These are phyloP conservation scores for Posidonia oceanica DNA, from an alignment of 116 monocot species.

Conservation along the genomic window DNA sequence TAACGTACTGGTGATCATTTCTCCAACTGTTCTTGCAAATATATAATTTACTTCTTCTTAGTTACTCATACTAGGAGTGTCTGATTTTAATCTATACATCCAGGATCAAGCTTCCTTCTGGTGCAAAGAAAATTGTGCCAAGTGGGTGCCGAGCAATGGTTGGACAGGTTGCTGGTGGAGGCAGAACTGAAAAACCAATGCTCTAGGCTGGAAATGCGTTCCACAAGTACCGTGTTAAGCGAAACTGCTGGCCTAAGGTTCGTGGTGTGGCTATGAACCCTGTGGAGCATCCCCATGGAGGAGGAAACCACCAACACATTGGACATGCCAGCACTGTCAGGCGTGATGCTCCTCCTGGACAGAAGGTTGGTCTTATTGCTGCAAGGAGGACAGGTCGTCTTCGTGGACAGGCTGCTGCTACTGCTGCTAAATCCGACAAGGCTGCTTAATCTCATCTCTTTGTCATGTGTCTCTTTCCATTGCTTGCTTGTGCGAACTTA, in stretches of 20 bases:
- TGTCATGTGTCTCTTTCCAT: too few species aligned
- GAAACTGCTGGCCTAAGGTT: constrained; percentile 70
- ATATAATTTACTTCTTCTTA: too few species aligned
- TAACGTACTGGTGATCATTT: too few species aligned
- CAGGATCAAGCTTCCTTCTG: constrained; percentile 72
- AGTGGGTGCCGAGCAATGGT: constrained; percentile 58
- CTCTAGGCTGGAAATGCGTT: constrained; percentile 56
- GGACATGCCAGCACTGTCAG: constrained; percentile 57
- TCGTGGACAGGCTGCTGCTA: constrained; percentile 59
- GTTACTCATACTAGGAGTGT: too few species aligned
- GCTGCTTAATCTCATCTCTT: neutral
- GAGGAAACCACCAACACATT: constrained; percentile 71
- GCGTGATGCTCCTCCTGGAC: constrained; percentile 60
- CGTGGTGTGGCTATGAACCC: constrained; percentile 77
- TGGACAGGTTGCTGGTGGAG: constrained; percentile 60
- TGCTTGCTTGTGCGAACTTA: too few species aligned
- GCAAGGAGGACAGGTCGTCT: constrained; percentile 63
- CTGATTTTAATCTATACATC: neutral
- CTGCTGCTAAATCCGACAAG: constrained; percentile 33
- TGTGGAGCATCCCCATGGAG: constrained; percentile 66
- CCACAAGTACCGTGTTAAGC: constrained; percentile 60
- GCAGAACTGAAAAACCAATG: constrained; percentile 50
- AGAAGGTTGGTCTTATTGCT: constrained; percentile 72
- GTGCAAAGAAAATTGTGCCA: constrained; percentile 52
- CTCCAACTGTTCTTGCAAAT: too few species aligned